Evolutionary conservation across 495 filamentous ascomycete genomes (phyloP).

Genomic region (Penicillium manginii): DNA sequence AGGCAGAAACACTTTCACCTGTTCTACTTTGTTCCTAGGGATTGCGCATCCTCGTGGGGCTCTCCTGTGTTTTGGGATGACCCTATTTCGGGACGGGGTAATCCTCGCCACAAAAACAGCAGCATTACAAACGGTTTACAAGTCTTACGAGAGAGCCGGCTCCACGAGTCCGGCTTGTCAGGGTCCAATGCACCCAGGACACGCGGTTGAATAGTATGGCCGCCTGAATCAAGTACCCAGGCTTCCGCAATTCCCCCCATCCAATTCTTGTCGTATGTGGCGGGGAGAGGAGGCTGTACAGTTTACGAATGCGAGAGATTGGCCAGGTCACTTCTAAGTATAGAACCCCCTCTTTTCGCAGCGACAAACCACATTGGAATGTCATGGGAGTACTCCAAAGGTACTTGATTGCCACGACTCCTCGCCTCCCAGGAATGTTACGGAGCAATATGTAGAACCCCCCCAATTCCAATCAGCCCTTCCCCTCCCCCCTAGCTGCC

Average conservation of each 20-base stretch:
- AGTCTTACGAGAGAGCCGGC: too few relatives aligned
- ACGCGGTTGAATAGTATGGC: not conserved
- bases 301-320: not conserved
- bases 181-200: not conserved
- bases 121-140: too few relatives aligned
- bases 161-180: not conserved
- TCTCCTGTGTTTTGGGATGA: not conserved
- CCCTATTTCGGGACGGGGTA: too few relatives aligned
- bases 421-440: conserved; percentile 1
- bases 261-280: conserved; percentile 7
- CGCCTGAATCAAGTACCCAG: conserved; percentile 5
- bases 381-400: conserved; percentile 9
- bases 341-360: conserved; percentile 22
- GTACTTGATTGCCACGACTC: conserved; percentile 12
- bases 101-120: too few relatives aligned
- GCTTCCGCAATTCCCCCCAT: conserved; percentile 9
- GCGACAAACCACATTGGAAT: conserved; percentile 2
- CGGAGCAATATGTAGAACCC: too few relatives aligned
- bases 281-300: conserved; percentile 9
- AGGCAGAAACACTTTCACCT: conserved; percentile 18
- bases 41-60: conserved; percentile 39
- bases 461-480: too few relatives aligned
- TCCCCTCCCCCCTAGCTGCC: not conserved
- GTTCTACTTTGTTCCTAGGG: not conserved
- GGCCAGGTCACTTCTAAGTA: conserved; percentile 33